Conservation (phyloP, 768 basidiomycete genomes). For the Lentinula aciculospora region DNA sequence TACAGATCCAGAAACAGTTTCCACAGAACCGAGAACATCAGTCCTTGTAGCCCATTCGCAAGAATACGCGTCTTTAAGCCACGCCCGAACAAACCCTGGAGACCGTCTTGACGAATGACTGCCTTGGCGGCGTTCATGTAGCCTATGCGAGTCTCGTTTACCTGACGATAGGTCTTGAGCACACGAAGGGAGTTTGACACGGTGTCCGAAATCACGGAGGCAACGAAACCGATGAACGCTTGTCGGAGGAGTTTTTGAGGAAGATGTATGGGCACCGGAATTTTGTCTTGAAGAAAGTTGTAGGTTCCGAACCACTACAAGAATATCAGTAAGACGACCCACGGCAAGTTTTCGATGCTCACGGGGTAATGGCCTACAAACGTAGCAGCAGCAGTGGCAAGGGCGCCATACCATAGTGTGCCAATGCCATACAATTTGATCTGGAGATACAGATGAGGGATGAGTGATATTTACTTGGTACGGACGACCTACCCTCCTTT, state of each 20-base stretch:
- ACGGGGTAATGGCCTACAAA: slow-evolving; percentile 92
- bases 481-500: slow-evolving; percentile 45
- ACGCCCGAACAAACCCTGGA: slow-evolving; percentile 78
- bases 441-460: slow-evolving; percentile 24
- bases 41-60: slow-evolving; percentile 86
- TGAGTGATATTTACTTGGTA: background rate
- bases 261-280: slow-evolving; percentile 51
- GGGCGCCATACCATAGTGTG: slow-evolving; percentile 84
- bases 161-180: slow-evolving; percentile 94
- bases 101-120: slow-evolving; percentile 72
- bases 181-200: slow-evolving; percentile 87
- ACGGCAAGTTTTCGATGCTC: slow-evolving; percentile 13
- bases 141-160: slow-evolving; percentile 73
- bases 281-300: slow-evolving; percentile 64
- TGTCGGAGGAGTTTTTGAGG: slow-evolving; percentile 65
- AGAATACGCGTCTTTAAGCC: slow-evolving; percentile 87
- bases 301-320: slow-evolving; percentile 79
- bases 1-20: slow-evolving; percentile 85
- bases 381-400: slow-evolving; percentile 90
- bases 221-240: slow-evolving; percentile 87
- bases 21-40: slow-evolving; percentile 93
- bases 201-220: slow-evolving; percentile 82
- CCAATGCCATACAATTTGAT: slow-evolving; percentile 71
- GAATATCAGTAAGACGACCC: background rate
- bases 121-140: slow-evolving; percentile 75